Percentiles rank a stretch among this genome's conserved stretches.
phyloP scores from a whole-genome alignment of 768 basidiomycete species.

The Lactarius quietus region DNA sequence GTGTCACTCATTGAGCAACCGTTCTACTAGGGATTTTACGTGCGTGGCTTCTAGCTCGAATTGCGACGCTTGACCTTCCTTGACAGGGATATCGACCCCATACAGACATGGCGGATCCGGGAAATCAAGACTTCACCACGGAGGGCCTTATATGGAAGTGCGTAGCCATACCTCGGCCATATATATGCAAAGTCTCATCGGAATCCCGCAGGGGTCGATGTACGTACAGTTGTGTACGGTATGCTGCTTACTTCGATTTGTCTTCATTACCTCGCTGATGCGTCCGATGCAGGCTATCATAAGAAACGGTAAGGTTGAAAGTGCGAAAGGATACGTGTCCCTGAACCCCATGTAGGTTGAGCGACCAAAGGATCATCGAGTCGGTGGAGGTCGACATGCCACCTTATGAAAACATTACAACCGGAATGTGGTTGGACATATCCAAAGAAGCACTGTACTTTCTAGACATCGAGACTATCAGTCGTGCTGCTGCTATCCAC shows the following conservation, averaged over 20 bases:
- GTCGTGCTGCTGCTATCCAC: constrained; percentile 79
- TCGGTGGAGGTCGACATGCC: constrained; percentile 74
- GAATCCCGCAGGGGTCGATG: constrained; percentile 48
- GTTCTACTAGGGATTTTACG: constrained; percentile 68
- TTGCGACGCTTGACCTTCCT: neutral
- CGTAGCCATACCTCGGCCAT: constrained; percentile 31
- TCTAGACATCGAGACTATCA: constrained; percentile 52
- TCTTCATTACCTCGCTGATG: constrained; percentile 4
- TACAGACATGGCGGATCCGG: constrained; percentile 70
- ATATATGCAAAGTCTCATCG: constrained; percentile 1
- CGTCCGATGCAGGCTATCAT: constrained; percentile 59
- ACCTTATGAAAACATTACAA: constrained; percentile 68
- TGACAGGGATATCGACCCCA: constrained; percentile 58
- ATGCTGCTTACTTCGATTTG: constrained; percentile 27
- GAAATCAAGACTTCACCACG: constrained; percentile 55
- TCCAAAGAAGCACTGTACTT: constrained; percentile 49
- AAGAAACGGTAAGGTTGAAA: constrained; percentile 55
- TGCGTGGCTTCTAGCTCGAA: constrained; percentile 34
- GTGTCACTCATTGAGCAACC: constrained; percentile 5
- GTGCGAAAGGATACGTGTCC: neutral
- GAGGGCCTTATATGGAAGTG: constrained; percentile 69
- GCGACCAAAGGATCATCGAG: constrained; percentile 65
- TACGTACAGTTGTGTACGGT: constrained; percentile 75
- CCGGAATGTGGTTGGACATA: constrained; percentile 79
- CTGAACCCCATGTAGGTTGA: constrained; percentile 28